phyloP scores from a whole-genome alignment of 108 stramenopile species.

The Cylindrotheca closterium region DNA sequence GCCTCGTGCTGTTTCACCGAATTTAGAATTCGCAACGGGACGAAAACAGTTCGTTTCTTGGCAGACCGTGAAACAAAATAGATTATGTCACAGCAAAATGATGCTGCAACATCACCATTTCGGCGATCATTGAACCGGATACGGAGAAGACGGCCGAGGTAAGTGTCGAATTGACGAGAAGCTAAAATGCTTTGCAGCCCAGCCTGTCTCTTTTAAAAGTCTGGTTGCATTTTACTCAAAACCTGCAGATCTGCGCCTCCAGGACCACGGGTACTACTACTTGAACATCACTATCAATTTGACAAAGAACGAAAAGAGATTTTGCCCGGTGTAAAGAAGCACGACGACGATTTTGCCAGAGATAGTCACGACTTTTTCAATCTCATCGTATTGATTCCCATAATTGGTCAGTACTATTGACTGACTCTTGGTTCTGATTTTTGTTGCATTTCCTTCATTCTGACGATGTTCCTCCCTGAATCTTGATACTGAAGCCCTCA shows the following conservation, averaged over 20 bases:
- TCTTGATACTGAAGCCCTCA: conserved; percentile 69
- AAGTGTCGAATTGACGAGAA: neutral
- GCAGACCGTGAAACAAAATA: too few species aligned
- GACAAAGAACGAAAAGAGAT: conserved; percentile 46
- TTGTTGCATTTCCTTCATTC: too few species aligned
- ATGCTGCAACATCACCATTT: neutral
- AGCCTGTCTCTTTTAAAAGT: too few species aligned
- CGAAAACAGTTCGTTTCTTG: too few species aligned
- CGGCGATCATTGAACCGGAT: neutral
- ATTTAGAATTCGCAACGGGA: too few species aligned
- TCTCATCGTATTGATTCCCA: conserved; percentile 74
- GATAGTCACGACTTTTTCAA: conserved; percentile 89
- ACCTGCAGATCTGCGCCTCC: conserved; percentile 43
- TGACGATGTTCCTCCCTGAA: too few species aligned
- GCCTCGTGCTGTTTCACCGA: too few species aligned
- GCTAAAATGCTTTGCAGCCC: too few species aligned
- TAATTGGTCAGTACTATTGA: too few species aligned
- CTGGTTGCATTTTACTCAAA: too few species aligned
- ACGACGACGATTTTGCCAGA: conserved; percentile 68
- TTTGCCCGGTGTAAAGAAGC: conserved; percentile 74
- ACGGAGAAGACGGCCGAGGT: neutral
- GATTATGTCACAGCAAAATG: neutral
- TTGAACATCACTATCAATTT: conserved; percentile 74
- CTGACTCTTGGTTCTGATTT: too few species aligned
- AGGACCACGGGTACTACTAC: conserved; percentile 19